These are phyloP conservation scores for Colletotrichum abscissum DNA, from an alignment of 2,329 filamentous ascomycete genomes.

Conservation along the genomic window DNA sequence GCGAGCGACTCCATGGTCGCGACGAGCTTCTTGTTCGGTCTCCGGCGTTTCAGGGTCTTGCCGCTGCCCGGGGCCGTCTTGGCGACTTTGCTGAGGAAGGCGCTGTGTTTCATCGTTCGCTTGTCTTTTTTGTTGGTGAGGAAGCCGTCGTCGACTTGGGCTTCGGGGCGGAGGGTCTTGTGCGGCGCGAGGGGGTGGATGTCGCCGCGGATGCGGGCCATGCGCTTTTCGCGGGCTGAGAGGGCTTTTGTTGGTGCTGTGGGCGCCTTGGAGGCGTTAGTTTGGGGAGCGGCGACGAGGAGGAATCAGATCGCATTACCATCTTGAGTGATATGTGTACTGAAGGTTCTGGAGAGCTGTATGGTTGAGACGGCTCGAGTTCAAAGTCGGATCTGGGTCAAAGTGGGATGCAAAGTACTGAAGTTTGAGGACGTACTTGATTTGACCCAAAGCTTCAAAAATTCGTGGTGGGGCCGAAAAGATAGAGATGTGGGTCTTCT, in stretches of 20 bases:
- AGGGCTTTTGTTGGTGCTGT: conserved; percentile 62
- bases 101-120: conserved; percentile 81
- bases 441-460: conserved; percentile 22
- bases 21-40: conserved; percentile 82
- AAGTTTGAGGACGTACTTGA: not conserved
- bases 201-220: conserved; percentile 60
- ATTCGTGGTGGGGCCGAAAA: conserved; percentile 23
- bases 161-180: conserved; percentile 63
- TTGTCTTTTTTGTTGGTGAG: conserved; percentile 84
- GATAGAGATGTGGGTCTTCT: not conserved
- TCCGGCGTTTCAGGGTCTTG: conserved; percentile 71
- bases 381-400: not conserved
- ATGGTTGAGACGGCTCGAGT: not conserved
- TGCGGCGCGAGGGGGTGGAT: conserved; percentile 62
- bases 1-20: conserved; percentile 80
- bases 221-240: conserved; percentile 67
- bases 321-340: not conserved
- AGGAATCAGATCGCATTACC: not conserved
- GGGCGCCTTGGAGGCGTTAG: conserved; percentile 35
- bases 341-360: not conserved
- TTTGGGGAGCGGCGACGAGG: not conserved
- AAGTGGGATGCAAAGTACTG: not conserved
- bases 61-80: conserved; percentile 43
- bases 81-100: conserved; percentile 79
- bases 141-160: conserved; percentile 68